Conservation (phyloP, 257 asterid genomes). For the Ilex aquifolium region DNA sequence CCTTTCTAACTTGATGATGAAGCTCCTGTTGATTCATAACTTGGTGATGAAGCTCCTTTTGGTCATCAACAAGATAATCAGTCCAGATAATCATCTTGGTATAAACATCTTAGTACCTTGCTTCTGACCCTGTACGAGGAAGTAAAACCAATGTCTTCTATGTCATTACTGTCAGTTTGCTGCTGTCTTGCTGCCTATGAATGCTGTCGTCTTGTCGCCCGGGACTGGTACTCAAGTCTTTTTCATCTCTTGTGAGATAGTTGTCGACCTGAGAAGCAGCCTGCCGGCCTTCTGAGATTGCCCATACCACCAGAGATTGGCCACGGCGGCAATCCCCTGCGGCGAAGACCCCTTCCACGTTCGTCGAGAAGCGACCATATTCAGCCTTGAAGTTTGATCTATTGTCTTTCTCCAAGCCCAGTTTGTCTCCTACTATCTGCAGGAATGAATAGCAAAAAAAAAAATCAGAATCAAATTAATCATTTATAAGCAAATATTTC, state of each 20-base stretch:
- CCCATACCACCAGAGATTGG: slow-evolving; percentile 98
- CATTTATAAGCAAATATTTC: neutral
- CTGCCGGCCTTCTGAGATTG: slow-evolving; percentile 90
- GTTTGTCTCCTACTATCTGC: slow-evolving; percentile 74
- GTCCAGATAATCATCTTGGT: too few relatives aligned
- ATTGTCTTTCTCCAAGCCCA: slow-evolving; percentile 74
- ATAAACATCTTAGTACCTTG: too few relatives aligned
- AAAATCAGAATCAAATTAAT: neutral
- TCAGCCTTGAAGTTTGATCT: slow-evolving; percentile 91
- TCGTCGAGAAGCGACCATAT: slow-evolving; percentile 81
- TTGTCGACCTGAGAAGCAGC: slow-evolving; percentile 91
- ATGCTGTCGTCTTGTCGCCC: slow-evolving; percentile 23
- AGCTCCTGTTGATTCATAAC: too few relatives aligned
- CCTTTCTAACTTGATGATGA: too few relatives aligned
- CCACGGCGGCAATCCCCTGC: slow-evolving; percentile 99
- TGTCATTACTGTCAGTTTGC: slow-evolving; percentile 53
- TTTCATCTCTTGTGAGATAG: slow-evolving; percentile 48
- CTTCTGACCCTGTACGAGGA: too few relatives aligned
- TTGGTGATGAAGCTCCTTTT: too few relatives aligned
- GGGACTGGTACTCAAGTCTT: slow-evolving; percentile 5
- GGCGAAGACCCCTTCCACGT: slow-evolving; percentile 80
- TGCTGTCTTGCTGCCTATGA: slow-evolving; percentile 35
- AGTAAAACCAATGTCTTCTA: slow-evolving; percentile 6
- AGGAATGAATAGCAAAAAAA: neutral
- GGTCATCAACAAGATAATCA: too few relatives aligned